A percentile compares a stretch with the other conserved stretches of the same genome.
Conservation (phyloP, 2,329 filamentous ascomycete genomes). For the Fusarium multiceps region DNA sequence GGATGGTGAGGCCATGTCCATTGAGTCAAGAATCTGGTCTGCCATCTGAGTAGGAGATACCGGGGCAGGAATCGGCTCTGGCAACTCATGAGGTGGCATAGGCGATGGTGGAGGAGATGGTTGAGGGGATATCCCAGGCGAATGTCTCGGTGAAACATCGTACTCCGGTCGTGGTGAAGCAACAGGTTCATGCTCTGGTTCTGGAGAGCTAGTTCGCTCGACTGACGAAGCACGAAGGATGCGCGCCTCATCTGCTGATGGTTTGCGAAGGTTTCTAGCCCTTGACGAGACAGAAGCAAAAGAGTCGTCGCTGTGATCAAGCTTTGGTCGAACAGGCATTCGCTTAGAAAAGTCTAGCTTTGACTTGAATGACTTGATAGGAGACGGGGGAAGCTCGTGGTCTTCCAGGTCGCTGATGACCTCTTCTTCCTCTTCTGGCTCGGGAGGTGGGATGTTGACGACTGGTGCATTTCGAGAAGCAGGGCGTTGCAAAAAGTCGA, state of each 20-base stretch:
- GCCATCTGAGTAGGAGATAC: slow-evolving; percentile 57
- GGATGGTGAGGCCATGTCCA: slow-evolving; percentile 67
- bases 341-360: slow-evolving; percentile 32
- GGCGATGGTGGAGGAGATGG: slow-evolving; percentile 7
- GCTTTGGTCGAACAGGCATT: slow-evolving; percentile 45
- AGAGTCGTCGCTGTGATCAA: slow-evolving; percentile 41
- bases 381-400: slow-evolving; percentile 46
- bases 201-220: slow-evolving; percentile 34
- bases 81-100: slow-evolving; percentile 18
- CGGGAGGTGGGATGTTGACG: slow-evolving; percentile 5
- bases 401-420: slow-evolving; percentile 64
- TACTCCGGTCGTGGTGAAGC: slow-evolving; percentile 29
- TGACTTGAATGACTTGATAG: slow-evolving; percentile 43
- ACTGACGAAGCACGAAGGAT: slow-evolving; percentile 36
- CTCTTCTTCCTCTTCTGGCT: slow-evolving; percentile 44
- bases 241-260: slow-evolving; percentile 34
- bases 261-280: slow-evolving; percentile 34
- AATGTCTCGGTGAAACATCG: slow-evolving; percentile 12
- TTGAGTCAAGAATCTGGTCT: slow-evolving; percentile 66
- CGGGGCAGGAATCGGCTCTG: slow-evolving; percentile 20
- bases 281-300: slow-evolving; percentile 37
- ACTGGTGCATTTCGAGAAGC: not conserved
- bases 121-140: slow-evolving; percentile 18
- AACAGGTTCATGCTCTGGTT: slow-evolving; percentile 35
- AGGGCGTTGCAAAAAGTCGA: slow-evolving; percentile 41